These are phyloP conservation scores for Eucalyptus erythrocorys DNA, from an alignment of 345 rosid species.

Conservation along the genomic window DNA sequence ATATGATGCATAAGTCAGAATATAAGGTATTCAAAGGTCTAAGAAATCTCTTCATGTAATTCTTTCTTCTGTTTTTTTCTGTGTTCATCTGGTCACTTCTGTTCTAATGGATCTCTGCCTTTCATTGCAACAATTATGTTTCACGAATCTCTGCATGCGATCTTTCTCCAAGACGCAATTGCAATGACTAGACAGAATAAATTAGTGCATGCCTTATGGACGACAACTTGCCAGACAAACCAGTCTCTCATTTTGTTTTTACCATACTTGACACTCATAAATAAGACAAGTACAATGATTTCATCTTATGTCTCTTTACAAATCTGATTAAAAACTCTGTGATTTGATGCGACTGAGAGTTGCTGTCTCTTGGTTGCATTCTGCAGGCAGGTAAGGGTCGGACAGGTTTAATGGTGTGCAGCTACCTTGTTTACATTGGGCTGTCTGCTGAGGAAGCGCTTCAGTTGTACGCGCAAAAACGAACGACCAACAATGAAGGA, in stretches of 20 bases:
- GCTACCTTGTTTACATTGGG: conserved; percentile 76
- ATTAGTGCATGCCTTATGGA: not conserved
- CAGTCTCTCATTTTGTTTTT: not conserved
- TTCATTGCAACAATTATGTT: not conserved
- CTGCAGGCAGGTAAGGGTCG: conserved; percentile 95
- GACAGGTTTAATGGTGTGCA: conserved; percentile 85
- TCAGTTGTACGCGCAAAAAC: conserved; percentile 67
- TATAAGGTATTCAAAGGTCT: not conserved
- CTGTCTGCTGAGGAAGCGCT: conserved; percentile 84
- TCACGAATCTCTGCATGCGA: not conserved
- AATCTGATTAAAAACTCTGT: not conserved
- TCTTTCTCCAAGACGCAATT: not conserved
- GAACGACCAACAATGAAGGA: conserved; percentile 94
- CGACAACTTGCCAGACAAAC: not conserved
- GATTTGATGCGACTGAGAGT: not conserved
- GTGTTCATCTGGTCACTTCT: not conserved
- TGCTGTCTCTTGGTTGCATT: not conserved
- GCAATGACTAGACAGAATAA: not conserved
- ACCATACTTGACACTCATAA: not conserved
- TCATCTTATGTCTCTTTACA: not conserved
- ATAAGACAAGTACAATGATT: not conserved
- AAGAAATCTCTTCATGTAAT: not conserved
- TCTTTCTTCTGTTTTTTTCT: not conserved
- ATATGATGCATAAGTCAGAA: not conserved
- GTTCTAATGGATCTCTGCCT: not conserved